Evolutionary conservation across 2,329 filamentous ascomycete genomes (phyloP).

Genomic region (Fusarium virguliforme): DNA sequence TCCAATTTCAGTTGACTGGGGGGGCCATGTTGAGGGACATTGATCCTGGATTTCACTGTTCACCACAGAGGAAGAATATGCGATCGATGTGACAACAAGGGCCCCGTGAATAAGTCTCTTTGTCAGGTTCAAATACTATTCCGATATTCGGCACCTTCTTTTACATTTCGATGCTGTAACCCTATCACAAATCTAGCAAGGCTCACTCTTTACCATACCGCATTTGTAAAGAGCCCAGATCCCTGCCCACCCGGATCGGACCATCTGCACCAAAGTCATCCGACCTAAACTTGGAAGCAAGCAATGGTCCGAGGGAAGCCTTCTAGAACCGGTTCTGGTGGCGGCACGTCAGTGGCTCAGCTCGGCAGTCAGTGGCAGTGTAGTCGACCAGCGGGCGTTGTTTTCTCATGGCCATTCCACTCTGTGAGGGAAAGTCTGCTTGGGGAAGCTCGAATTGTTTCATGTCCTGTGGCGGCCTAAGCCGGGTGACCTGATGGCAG

Average conservation of each 20-base stretch:
- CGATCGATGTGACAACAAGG: not conserved
- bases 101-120: not conserved
- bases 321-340: not conserved
- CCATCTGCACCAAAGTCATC: not conserved
- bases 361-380: not conserved
- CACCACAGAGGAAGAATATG: not conserved
- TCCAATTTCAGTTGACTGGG: too few relatives aligned
- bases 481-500: not conserved
- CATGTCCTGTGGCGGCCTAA: not conserved
- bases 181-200: slow-evolving; percentile 9
- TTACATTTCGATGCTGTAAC: not conserved
- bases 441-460: not conserved
- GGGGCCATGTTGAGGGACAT: too few relatives aligned
- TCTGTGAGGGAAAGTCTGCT: not conserved
- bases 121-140: not conserved
- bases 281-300: slow-evolving; percentile 8
- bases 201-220: slow-evolving; percentile 4
- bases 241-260: slow-evolving; percentile 1
- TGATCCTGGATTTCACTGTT: not conserved
- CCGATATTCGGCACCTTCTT: not conserved
- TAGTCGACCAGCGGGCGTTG: too few relatives aligned
- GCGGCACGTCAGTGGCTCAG: not conserved
- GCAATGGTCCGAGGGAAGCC: not conserved
- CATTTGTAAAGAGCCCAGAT: not conserved
- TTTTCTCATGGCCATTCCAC: not conserved